Percentiles rank a stretch among this genome's conserved stretches.
Evolutionary conservation across 1,139 yeast species (phyloP).

Genomic region (Pichia kudriavzevii): DNA sequence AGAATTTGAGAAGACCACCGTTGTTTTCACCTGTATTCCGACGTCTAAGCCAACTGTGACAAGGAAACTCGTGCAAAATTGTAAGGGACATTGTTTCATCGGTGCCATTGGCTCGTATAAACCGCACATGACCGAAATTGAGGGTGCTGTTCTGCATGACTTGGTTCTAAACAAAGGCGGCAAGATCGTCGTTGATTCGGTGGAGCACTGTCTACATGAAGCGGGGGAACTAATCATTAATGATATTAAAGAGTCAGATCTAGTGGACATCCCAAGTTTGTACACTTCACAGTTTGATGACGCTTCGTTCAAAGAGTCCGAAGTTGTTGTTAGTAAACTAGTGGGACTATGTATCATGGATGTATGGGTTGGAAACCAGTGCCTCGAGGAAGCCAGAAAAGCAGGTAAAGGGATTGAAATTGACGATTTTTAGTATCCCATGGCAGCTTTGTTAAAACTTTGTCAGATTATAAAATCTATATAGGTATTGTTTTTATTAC

Average conservation of each 20-base stretch:
- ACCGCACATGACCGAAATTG: constrained; percentile 62
- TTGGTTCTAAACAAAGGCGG: constrained; percentile 27
- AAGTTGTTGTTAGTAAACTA: constrained; percentile 40
- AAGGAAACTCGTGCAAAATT: constrained; percentile 30
- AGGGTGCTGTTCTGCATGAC: constrained; percentile 34
- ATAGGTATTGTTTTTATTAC: too few species aligned
- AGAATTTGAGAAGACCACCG: constrained; percentile 30
- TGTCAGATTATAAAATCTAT: neutral
- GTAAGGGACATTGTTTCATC: constrained; percentile 36
- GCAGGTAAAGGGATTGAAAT: constrained; percentile 24
- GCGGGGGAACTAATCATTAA: constrained; percentile 59
- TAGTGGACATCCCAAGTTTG: constrained; percentile 42
- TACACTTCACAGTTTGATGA: constrained; percentile 12
- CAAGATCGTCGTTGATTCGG: constrained; percentile 52
- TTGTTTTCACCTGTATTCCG: constrained; percentile 57
- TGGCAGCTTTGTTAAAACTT: neutral
- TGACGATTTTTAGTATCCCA: constrained; percentile 23
- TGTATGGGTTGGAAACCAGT: constrained; percentile 35
- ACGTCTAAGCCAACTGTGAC: constrained; percentile 42
- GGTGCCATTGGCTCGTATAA: constrained; percentile 63
- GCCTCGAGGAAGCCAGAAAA: constrained; percentile 24
- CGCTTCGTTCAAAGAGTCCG: constrained; percentile 17
- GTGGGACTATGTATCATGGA: constrained; percentile 64
- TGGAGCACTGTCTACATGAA: constrained; percentile 47
- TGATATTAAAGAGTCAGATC: constrained; percentile 30